Percentiles rank a stretch among this genome's conserved stretches.
Evolutionary conservation across 2,329 filamentous ascomycete species (phyloP).

Genomic region (Alternaria burnsii): DNA sequence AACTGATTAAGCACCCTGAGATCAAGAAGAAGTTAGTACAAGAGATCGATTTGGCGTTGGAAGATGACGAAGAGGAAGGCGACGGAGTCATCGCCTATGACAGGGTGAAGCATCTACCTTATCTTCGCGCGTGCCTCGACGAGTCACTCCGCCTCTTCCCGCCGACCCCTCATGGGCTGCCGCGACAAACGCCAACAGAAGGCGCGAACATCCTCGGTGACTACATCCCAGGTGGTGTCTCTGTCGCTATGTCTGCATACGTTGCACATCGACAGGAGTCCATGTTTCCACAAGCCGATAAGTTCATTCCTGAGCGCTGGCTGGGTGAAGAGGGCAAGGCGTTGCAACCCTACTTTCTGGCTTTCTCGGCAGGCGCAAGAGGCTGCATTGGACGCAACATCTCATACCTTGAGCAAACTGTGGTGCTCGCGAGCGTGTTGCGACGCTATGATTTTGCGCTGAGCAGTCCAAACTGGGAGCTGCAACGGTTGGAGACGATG

Average conservation of each 20-base stretch:
- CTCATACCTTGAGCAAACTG: constrained; percentile 43
- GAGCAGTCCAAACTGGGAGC: constrained; percentile 45
- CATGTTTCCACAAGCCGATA: constrained; percentile 42
- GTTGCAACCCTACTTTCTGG: constrained; percentile 41
- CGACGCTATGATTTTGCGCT: constrained; percentile 52
- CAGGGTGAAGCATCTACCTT: constrained; percentile 44
- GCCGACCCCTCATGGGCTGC: constrained; percentile 53
- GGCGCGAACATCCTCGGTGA: constrained; percentile 41
- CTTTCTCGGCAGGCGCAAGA: constrained; percentile 40
- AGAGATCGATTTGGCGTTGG: constrained; percentile 40
- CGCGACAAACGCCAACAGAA: constrained; percentile 44
- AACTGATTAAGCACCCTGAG: constrained; percentile 60
- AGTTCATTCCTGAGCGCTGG: constrained; percentile 49
- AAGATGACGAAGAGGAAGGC: constrained; percentile 38
- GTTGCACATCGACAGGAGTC: constrained; percentile 53
- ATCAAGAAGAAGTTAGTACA: constrained; percentile 35
- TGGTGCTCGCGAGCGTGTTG: constrained; percentile 46
- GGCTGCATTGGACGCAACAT: constrained; percentile 46
- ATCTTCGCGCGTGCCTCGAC: constrained; percentile 54
- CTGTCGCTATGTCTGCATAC: constrained; percentile 55
- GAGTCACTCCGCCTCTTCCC: constrained; percentile 58
- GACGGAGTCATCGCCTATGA: constrained; percentile 38
- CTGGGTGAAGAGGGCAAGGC: constrained; percentile 45
- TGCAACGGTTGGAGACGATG: constrained; percentile 49
- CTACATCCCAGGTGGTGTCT: constrained; percentile 38